phyloP scores from a whole-genome alignment of 352 stramenopile genomes.

The Phytopythium delawarense region DNA sequence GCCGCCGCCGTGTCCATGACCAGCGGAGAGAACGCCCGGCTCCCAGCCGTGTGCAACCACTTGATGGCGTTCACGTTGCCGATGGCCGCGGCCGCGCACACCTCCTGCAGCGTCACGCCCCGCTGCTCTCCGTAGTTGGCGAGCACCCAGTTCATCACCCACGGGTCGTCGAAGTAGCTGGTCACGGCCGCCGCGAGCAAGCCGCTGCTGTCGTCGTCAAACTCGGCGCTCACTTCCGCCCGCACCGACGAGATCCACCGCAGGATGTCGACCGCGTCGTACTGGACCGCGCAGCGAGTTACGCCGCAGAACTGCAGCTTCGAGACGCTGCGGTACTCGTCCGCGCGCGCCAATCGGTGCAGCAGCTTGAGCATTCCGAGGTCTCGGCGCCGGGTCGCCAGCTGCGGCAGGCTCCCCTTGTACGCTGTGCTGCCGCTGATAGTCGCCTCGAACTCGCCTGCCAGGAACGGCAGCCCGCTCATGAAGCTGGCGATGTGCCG shows the following conservation, averaged over 20 bases:
- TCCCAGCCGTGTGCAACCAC: constrained; percentile 18
- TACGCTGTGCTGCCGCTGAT: constrained; percentile 15
- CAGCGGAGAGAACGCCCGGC: constrained; percentile 13
- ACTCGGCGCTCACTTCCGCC: background rate
- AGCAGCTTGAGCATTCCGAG: constrained; percentile 17
- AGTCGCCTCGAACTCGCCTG: constrained; percentile 16
- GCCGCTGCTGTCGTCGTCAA: background rate
- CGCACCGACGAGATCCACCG: constrained; percentile 16
- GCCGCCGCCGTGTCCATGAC: constrained; percentile 27
- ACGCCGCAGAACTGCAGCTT: constrained; percentile 24
- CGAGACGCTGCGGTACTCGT: constrained; percentile 6
- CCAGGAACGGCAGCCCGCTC: constrained; percentile 15
- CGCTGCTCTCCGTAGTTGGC: background rate
- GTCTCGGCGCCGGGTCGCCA: constrained; percentile 21
- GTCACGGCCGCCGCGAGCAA: constrained; percentile 17
- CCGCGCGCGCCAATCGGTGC: constrained; percentile 6
- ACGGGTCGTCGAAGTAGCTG: constrained; percentile 28
- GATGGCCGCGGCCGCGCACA: constrained; percentile 21
- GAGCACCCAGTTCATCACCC: constrained; percentile 20
- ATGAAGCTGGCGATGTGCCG: constrained; percentile 24
- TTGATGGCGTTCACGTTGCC: constrained; percentile 19
- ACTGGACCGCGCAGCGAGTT: constrained; percentile 20
- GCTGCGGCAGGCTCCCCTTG: constrained; percentile 20
- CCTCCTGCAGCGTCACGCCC: constrained; percentile 12
- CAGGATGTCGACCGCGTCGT: constrained; percentile 20